Conservation (phyloP, 106 monocot species). For the Gastrodia elata region DNA sequence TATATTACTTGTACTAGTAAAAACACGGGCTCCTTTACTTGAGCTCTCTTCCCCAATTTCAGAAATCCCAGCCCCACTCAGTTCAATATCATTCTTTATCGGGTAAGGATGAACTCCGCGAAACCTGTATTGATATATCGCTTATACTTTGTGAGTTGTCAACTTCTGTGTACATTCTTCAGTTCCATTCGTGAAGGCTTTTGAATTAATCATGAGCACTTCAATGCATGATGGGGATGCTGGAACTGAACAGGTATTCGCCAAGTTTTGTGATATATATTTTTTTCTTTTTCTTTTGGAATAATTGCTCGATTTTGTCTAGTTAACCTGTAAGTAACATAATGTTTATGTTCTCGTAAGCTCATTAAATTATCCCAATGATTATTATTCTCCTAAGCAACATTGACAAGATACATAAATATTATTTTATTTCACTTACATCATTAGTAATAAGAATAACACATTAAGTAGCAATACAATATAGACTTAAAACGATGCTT, state of each 20-base stretch:
- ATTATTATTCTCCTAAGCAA: neutral
- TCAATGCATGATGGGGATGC: neutral
- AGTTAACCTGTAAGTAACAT: neutral
- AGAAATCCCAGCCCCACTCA: no score
- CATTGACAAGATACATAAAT: no score
- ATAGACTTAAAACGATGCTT: neutral
- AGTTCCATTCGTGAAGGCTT: neutral
- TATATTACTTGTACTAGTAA: no score
- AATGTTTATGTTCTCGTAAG: neutral
- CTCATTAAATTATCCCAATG: neutral
- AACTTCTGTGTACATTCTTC: neutral
- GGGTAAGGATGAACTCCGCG: neutral
- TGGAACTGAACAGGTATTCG: neutral
- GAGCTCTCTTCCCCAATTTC: no score
- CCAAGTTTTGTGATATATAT: neutral
- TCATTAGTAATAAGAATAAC: no score
- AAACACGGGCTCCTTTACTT: no score
- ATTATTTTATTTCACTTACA: no score
- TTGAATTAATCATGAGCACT: neutral
- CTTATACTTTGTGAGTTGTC: neutral
- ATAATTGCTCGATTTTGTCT: neutral
- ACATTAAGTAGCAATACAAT: no score
- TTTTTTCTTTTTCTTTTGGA: neutral
- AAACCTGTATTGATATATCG: neutral
- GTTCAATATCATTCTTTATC: no score